Evolutionary conservation across 2,329 filamentous ascomycete genomes (phyloP).

Genomic region (Mycosphaerelloides madeirae): DNA sequence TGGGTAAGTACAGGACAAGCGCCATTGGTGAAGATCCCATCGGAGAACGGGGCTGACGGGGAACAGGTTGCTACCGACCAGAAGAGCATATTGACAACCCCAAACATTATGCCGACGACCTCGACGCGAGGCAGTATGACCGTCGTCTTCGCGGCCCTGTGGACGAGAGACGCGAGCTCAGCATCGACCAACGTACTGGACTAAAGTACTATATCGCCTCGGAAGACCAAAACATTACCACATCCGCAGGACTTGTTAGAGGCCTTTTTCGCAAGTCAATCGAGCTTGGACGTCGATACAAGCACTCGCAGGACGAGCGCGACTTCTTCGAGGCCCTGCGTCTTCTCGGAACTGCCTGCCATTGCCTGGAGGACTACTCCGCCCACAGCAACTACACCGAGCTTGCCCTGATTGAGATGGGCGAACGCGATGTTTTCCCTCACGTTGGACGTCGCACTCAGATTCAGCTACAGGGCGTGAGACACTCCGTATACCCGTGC

Average conservation of each 20-base stretch:
- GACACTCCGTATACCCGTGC: slow-evolving; percentile 67
- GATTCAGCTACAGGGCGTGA: slow-evolving; percentile 64
- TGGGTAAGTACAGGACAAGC: slow-evolving; percentile 48
- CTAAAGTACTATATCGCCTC: slow-evolving; percentile 91
- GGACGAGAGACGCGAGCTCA: slow-evolving; percentile 71
- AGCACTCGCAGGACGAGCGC: slow-evolving; percentile 59
- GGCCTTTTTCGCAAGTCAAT: slow-evolving; percentile 69
- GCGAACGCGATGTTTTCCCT: slow-evolving; percentile 75
- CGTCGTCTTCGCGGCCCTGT: slow-evolving; percentile 69
- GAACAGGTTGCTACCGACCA: slow-evolving; percentile 33
- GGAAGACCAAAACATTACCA: slow-evolving; percentile 72
- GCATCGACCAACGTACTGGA: slow-evolving; percentile 61
- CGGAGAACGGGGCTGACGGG: too few relatives aligned
- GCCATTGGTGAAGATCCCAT: too few relatives aligned
- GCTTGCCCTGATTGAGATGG: slow-evolving; percentile 80
- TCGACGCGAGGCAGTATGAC: slow-evolving; percentile 80
- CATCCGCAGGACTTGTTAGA: slow-evolving; percentile 72
- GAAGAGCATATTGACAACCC: slow-evolving; percentile 54
- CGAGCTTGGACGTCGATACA: slow-evolving; percentile 72
- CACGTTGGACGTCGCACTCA: slow-evolving; percentile 75
- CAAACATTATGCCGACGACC: slow-evolving; percentile 68
- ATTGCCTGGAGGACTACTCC: slow-evolving; percentile 88
- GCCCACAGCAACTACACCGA: slow-evolving; percentile 94
- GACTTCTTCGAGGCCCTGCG: slow-evolving; percentile 85
- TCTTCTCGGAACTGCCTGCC: slow-evolving; percentile 78